phyloP scores from a whole-genome alignment of 768 basidiomycete species.

The Postia placenta region DNA sequence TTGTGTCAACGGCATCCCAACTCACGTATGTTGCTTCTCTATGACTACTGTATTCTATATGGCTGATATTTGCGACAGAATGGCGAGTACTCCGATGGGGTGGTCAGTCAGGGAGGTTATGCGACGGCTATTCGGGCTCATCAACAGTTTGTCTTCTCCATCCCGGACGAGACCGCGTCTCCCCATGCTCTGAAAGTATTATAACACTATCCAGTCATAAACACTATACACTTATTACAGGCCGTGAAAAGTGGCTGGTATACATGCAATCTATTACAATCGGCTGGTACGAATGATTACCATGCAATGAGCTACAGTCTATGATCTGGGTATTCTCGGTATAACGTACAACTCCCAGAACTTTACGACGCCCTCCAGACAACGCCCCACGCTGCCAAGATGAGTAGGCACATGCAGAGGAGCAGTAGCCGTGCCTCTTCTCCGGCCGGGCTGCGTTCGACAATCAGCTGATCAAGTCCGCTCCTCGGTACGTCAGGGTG shows the following conservation, averaged over 20 bases:
- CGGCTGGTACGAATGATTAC: no score
- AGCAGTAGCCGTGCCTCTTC: constrained; percentile 61
- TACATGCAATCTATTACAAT: no score
- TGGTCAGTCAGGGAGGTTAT: constrained; percentile 39
- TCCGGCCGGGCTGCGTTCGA: constrained; percentile 58
- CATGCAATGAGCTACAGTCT: no score
- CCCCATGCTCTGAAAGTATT: no score
- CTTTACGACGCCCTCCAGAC: constrained; percentile 2
- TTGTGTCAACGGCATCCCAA: no score
- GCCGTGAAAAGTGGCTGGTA: no score
- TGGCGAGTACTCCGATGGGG: constrained; percentile 33
- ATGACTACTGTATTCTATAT: no score
- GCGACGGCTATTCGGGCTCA: constrained; percentile 37
- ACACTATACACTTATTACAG: no score
- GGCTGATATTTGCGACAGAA: constrained; percentile 22
- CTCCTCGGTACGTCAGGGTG: constrained; percentile 30
- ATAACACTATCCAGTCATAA: no score
- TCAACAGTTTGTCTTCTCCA: constrained; percentile 51
- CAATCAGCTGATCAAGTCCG: constrained; percentile 38
- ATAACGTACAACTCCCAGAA: no score
- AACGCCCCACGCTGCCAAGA: constrained; percentile 47
- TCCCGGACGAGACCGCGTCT: constrained; percentile 47
- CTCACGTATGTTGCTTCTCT: no score
- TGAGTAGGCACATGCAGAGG: constrained; percentile 44
- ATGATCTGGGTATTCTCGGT: no score